Evolutionary conservation across 169 alveolate species (phyloP), one percentile per base, ranked within the genome.

Genomic region (Cryptosporidium parvum): DNA sequence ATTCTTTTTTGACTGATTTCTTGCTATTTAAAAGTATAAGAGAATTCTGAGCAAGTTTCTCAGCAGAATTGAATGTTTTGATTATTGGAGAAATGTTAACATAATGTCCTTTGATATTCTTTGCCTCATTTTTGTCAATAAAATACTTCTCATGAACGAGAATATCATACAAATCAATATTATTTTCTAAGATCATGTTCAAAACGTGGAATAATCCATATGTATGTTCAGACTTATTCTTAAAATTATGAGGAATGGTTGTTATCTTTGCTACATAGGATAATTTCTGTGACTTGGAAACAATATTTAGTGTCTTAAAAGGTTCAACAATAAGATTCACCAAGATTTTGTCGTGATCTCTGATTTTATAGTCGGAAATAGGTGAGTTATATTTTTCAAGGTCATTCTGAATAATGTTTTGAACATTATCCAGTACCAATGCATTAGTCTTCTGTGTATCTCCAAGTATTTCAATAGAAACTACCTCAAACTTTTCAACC

Each of bases 131-230:
- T 33, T 53, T 39, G 33, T 73, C 53, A 0, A 9, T 59, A 9
- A 73, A 73, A 42, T 45, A 73, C 56, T 73, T 73, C 58, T 73
- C 51, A 23, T 58, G 70, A 33, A 73, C 48, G 4, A 73, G 7
- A 31, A 73, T 73, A 33, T 73, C 86, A 23, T 73, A 73, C 33
- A 62, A 12, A 18, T 73, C 86, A n/a, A 73, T 35, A 12, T 73
- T 73, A 5, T 53, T 10, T 1, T 39, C 71, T 29, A 53, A 42
- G 7, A 73, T 33, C 33, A 23, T 37, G 21, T 59, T 73, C 48
- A 73, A 73, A 18, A 58, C 35, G 21, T 73, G 35, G 37, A 16
- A 73, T 23, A 73, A 26, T 9, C 72, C 86, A 16, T 26, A 73
- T 26, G 0, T 12, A 9, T 31, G 58, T 31, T 73, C 72, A 2